Base-by-base conservation (phyloP, 2,329 filamentous ascomycete species). In the Orbilia brochopaga region DNA sequence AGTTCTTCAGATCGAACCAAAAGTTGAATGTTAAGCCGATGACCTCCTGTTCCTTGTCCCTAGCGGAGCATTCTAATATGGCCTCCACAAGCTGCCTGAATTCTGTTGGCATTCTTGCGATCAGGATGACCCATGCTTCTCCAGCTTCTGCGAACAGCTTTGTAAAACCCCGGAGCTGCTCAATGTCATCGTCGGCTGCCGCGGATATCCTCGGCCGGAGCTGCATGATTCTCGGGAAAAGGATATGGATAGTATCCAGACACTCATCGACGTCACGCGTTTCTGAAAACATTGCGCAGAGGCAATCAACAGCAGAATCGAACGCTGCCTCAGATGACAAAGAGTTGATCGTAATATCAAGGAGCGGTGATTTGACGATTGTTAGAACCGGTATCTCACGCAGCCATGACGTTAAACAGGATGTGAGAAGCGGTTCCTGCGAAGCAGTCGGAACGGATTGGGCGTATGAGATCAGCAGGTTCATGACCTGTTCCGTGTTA, bases 1-100 rank as follows among this genome's bases (percentile, higher is more conserved):
- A 97, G 79, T 97, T 92, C 83, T 99, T 99, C 52, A 99, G 85
- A 78, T 99, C 94, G 79, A 95, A 97, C 94, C 94, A 99, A 81
- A 99, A 97, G 75, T 87, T 87, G 80, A 99, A 99, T 0, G 95
- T 99, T 77, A 94, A 87, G 60, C 91, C 90, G 74, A 99, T 92
- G 2, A 92, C 91, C 75, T 99, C 94, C 73, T 90, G 87, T 60
- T 97, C 93, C 78, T 87, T 88, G 79, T 99, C 94, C 75, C 90
- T 86, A 10, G 89, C 86, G 72, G 91, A 92, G 78, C 92, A 96
- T 81, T 97, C 92, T n/a, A 97, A 84, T 15, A 99, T 87, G 5
- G 90, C 87, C 77, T 97, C 92, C 10, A 99, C 93, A 3, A 99
- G 83, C 10, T 86, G 87, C 42, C 90, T 86, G 82, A 97, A 97